Conservation (phyloP, 306 rosid genomes). For the Gleditsia sinensis region DNA sequence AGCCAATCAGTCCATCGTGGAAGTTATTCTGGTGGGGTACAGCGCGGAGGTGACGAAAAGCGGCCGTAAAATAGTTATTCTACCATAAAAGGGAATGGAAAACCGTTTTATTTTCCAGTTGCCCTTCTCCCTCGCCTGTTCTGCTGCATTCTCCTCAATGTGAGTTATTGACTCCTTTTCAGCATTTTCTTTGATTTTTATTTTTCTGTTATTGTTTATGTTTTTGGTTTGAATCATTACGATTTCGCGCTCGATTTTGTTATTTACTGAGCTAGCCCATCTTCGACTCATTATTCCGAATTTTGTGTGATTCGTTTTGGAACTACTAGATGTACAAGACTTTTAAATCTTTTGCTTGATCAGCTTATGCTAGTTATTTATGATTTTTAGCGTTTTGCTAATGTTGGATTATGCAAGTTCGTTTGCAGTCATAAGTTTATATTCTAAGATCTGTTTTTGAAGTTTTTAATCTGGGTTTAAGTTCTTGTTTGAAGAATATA, state of each 20-base stretch:
- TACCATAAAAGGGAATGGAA: not conserved
- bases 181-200: not conserved
- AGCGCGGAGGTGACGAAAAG: constrained; percentile 15
- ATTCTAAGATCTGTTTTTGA: not conserved
- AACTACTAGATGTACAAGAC: not conserved
- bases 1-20: not conserved
- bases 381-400: not conserved
- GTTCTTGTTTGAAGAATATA: not conserved
- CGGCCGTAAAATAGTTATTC: not conserved
- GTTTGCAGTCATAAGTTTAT: not conserved
- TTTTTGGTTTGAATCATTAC: not conserved
- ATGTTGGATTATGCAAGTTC: not conserved
- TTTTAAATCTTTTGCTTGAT: not conserved
- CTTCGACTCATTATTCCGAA: not conserved
- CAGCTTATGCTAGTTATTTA: not conserved
- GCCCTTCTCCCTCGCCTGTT: not conserved
- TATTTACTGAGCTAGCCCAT: not conserved
- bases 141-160: constrained; percentile 30
- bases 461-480: not conserved
- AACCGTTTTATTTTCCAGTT: constrained; percentile 18
- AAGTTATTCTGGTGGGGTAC: not conserved
- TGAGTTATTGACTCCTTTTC: constrained; percentile 1
- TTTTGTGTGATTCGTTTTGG: no score
- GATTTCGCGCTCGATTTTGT: not conserved
- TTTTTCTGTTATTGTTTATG: not conserved